phyloP scores from a whole-genome alignment of 352 stramenopile genomes.

The Globisporangium nunn region DNA sequence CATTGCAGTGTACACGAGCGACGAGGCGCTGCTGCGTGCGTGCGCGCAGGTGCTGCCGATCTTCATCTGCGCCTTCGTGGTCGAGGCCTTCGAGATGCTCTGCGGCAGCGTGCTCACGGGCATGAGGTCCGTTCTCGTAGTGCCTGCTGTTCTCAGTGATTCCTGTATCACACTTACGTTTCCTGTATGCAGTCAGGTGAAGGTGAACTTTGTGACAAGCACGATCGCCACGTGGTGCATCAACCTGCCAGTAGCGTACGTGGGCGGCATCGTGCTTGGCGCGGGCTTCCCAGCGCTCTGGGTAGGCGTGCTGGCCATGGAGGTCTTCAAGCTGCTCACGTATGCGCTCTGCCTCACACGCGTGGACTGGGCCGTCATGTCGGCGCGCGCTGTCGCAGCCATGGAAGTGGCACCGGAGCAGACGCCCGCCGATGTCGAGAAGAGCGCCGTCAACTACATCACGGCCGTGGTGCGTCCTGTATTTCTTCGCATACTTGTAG shows the following conservation, averaged over 20 bases:
- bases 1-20: constrained; percentile 53
- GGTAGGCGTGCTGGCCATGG: constrained; percentile 53
- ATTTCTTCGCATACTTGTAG: neutral
- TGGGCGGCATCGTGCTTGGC: constrained; percentile 38
- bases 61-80: constrained; percentile 49
- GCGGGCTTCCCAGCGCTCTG: constrained; percentile 61
- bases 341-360: constrained; percentile 35
- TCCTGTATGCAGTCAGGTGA: constrained; percentile 22
- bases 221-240: constrained; percentile 58
- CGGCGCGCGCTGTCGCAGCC: constrained; percentile 29
- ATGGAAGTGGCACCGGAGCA: constrained; percentile 35
- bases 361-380: constrained; percentile 45
- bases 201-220: constrained; percentile 56
- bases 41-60: constrained; percentile 50
- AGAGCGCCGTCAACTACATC: constrained; percentile 55
- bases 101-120: constrained; percentile 48
- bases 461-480: constrained; percentile 21
- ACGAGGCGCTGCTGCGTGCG: constrained; percentile 34
- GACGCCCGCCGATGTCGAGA: constrained; percentile 31
- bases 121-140: constrained; percentile 26
- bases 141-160: neutral
- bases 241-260: constrained; percentile 57
- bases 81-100: constrained; percentile 63
- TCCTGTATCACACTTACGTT: neutral
- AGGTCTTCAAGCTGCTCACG: constrained; percentile 50